These are phyloP conservation scores for Lophium mytilinum DNA, from an alignment of 495 filamentous ascomycete genomes.

Conservation along the genomic window DNA sequence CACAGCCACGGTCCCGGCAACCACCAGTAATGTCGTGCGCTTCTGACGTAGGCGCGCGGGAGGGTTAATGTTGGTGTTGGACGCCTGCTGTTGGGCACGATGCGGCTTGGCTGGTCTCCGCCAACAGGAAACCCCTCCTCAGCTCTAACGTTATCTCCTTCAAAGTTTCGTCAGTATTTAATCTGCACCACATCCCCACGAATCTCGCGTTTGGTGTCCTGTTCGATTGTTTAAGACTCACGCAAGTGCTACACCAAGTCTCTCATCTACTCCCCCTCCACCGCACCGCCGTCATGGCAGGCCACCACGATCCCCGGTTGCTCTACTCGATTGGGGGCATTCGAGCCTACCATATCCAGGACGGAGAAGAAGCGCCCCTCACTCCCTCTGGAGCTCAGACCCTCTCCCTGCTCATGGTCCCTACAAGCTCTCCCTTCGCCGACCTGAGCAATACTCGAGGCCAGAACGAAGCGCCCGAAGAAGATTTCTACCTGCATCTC, in stretches of 20 bases:
- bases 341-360: constrained; percentile 75
- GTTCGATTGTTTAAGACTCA: background rate
- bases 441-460: constrained; percentile 49
- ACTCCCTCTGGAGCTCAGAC: constrained; percentile 82
- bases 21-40: no score
- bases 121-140: background rate
- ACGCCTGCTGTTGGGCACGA: background rate
- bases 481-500: constrained; percentile 93
- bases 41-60: constrained; percentile 1
- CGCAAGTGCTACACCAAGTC: background rate
- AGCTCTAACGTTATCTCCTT: background rate
- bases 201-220: background rate
- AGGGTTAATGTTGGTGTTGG: background rate
- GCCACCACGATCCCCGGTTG: constrained; percentile 62
- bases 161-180: background rate
- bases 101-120: background rate
- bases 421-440: constrained; percentile 65
- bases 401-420: constrained; percentile 87
- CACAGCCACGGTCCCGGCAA: no score
- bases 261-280: background rate
- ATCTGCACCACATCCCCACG: background rate
- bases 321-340: constrained; percentile 82
- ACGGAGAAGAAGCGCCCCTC: constrained; percentile 74
- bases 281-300: constrained; percentile 30
- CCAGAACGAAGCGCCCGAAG: constrained; percentile 55